phyloP scores from a whole-genome alignment of 2,329 filamentous ascomycete genomes.

The Pseudocercospora fuligena region DNA sequence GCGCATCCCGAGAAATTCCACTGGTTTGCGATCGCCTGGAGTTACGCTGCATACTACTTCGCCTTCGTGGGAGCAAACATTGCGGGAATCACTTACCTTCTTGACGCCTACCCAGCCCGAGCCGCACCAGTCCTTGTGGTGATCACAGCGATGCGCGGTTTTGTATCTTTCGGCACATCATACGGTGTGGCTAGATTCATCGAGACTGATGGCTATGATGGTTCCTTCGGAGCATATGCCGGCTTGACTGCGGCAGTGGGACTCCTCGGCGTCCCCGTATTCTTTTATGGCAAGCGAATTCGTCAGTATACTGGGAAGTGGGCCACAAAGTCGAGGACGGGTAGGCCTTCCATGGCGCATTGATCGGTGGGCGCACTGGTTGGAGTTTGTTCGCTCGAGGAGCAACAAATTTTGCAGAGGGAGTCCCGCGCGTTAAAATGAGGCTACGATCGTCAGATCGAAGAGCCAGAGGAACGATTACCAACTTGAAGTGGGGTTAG shows the following conservation, averaged over 20 bases:
- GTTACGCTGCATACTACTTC: slow-evolving; percentile 38
- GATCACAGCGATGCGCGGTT: slow-evolving; percentile 52
- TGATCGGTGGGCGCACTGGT: slow-evolving; percentile 19
- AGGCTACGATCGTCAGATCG: background rate
- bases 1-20: slow-evolving; percentile 30
- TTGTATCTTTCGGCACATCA: slow-evolving; percentile 52
- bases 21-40: slow-evolving; percentile 34
- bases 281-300: slow-evolving; percentile 41
- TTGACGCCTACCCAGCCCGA: slow-evolving; percentile 52
- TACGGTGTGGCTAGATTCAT: slow-evolving; percentile 46
- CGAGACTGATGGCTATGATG: slow-evolving; percentile 40
- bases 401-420: no score
- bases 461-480: background rate
- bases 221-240: slow-evolving; percentile 41
- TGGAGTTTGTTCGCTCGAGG: no score
- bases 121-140: slow-evolving; percentile 52
- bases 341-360: slow-evolving; percentile 27
- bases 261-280: slow-evolving; percentile 38
- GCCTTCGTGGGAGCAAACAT: slow-evolving; percentile 51
- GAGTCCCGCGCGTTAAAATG: no score
- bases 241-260: slow-evolving; percentile 40
- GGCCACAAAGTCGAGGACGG: slow-evolving; percentile 30
- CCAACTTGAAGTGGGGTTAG: background rate
- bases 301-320: slow-evolving; percentile 39
- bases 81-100: slow-evolving; percentile 50